phyloP scores from a whole-genome alignment of 2,329 filamentous ascomycete species.

The Camillea tinctor region DNA sequence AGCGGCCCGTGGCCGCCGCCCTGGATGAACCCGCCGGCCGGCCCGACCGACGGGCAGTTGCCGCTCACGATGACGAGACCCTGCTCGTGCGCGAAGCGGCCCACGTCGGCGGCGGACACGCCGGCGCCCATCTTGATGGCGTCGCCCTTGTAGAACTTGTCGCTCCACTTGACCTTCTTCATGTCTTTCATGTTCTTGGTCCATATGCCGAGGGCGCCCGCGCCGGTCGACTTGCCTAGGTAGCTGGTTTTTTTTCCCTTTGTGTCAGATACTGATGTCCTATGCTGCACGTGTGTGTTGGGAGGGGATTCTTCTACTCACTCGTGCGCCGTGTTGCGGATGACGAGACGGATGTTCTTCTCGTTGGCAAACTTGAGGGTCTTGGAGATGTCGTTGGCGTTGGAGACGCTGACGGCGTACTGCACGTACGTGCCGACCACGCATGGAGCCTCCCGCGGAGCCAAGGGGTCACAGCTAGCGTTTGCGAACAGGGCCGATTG shows the following conservation, averaged over 20 bases:
- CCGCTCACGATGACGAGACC: slow-evolving; percentile 45
- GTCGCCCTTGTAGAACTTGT: slow-evolving; percentile 45
- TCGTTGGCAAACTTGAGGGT: slow-evolving; percentile 36
- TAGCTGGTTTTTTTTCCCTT: slow-evolving; percentile 14
- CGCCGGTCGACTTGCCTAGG: slow-evolving; percentile 47
- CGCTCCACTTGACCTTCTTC: slow-evolving; percentile 36
- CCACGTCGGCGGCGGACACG: slow-evolving; percentile 47
- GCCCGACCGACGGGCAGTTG: slow-evolving; percentile 51
- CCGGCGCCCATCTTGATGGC: slow-evolving; percentile 56
- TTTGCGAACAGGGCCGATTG: slow-evolving; percentile 41
- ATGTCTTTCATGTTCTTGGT: slow-evolving; percentile 42
- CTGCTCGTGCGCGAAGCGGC: slow-evolving; percentile 35
- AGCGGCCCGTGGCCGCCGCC: slow-evolving; percentile 59
- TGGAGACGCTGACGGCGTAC: slow-evolving; percentile 38
- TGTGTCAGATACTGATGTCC: background rate
- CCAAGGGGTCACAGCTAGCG: slow-evolving; percentile 40
- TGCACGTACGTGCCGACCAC: slow-evolving; percentile 43
- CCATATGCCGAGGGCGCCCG: slow-evolving; percentile 44
- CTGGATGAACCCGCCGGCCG: slow-evolving; percentile 58
- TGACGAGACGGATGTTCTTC: slow-evolving; percentile 41
- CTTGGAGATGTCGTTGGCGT: slow-evolving; percentile 29
- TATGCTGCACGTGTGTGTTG: too few species aligned
- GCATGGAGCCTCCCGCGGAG: slow-evolving; percentile 40
- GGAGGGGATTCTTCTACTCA: background rate
- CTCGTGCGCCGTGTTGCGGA: slow-evolving; percentile 47